Base-by-base conservation (phyloP, 768 basidiomycete species). In the Pulveroboletus sp. region DNA sequence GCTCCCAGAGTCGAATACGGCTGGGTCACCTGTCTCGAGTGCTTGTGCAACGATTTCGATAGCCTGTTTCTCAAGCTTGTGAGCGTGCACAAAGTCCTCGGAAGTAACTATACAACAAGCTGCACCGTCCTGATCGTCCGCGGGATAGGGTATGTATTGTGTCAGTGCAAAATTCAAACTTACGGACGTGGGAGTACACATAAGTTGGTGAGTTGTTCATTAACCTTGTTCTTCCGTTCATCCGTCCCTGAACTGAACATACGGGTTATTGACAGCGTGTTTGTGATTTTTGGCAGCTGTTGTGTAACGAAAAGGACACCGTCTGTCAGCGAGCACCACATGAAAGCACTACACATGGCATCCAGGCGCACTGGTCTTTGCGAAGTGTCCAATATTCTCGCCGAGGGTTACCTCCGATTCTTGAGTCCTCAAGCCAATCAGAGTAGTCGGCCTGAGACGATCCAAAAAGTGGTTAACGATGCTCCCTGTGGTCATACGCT, bases 181-280 rank as follows among this genome's bases (percentile, higher is more conserved):
- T 49, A 81, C 86, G 33, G 80, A 89, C n/a, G 89, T 91, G 0
- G 89, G 89, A 55, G 84, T 87, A 60, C 86, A 91, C 86, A 89
- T 91, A 62, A 78, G 81, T 84, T 85, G 0, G 89, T 90, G 33
- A 89, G 71, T 57, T 84, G 76, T 30, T 79, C 80, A 27, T 74
- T 82, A 57, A 90, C 80, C 67, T 58, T 91, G 76, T 51, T 87
- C 81, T 13, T 78, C 79, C 28, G 73, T 82, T 83, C 85, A 89
- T 4, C 83, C 84, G 53, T 84, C 75, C 10, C 82, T 76, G 68
- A 93, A 91, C 64, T 91, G 89, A 0, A 86, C 82, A 60, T 91
- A 92, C 0, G 87, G 87, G 58, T 91, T 91, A 46, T 85, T 83
- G 46, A 82, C 64, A 0, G 86, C 83, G 63, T 92, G 89, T 49